Conservation (phyloP, 257 asterid species). For the Capsicum baccatum region DNA sequence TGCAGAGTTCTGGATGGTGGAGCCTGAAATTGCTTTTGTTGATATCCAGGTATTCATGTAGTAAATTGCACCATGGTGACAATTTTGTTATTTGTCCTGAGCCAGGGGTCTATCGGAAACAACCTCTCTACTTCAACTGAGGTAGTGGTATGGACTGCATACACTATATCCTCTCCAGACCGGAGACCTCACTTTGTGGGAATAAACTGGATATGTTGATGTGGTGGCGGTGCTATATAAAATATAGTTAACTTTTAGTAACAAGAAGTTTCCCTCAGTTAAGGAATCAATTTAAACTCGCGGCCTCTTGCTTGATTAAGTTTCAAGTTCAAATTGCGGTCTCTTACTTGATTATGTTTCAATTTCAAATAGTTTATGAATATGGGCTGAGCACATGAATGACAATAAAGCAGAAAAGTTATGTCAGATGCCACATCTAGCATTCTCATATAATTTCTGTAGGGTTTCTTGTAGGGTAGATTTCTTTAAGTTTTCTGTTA, state of each 20-base stretch:
- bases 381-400: neutral
- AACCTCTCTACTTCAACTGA: no score
- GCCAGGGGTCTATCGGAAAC: no score
- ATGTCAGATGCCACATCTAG: neutral
- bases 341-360: neutral
- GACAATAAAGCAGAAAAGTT: constrained; percentile 13
- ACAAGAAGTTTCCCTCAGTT: neutral
- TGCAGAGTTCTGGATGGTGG: constrained; percentile 99
- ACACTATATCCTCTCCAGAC: no score
- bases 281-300: neutral
- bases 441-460: neutral
- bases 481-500: neutral
- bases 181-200: no score
- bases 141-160: no score
- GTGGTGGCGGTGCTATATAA: neutral
- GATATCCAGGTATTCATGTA: constrained; percentile 66
- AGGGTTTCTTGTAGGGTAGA: neutral
- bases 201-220: no score
- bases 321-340: neutral
- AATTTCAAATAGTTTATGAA: constrained; percentile 10
- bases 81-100: no score
- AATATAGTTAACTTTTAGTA: neutral
- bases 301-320: neutral
- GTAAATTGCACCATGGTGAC: neutral
- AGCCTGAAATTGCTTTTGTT: constrained; percentile 96